A percentile compares a stretch with the other conserved stretches of the same genome.
Evolutionary conservation across 2,329 filamentous ascomycete species (phyloP).

Genomic region (Pseudofabraea citricarpa): DNA sequence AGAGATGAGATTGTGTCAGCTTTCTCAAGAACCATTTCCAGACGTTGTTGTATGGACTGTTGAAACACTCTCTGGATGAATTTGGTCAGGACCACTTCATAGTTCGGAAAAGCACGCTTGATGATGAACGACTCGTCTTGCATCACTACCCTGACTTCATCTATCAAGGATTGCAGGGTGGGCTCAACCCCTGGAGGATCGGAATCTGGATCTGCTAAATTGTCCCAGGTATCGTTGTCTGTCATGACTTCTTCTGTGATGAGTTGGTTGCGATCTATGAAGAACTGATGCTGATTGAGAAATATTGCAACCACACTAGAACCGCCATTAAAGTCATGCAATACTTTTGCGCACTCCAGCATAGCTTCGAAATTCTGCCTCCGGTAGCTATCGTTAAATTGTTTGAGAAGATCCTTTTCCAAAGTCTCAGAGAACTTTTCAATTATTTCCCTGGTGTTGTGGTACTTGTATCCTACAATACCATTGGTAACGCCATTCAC

Average conservation of each 20-base stretch:
- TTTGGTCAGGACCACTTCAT: constrained; percentile 87
- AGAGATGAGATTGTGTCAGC: constrained; percentile 87
- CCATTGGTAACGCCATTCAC: constrained; percentile 42
- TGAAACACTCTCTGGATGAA: constrained; percentile 97
- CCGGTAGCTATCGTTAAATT: constrained; percentile 96
- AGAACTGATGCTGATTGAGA: constrained; percentile 99
- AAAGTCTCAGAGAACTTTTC: constrained; percentile 96
- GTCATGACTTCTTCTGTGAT: constrained; percentile 62
- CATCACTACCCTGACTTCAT: constrained; percentile 92
- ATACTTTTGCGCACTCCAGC: constrained; percentile 91
- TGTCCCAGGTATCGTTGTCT: constrained; percentile 72
- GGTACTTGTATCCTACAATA: constrained; percentile 36
- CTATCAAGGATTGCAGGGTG: constrained; percentile 83
- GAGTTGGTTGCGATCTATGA: constrained; percentile 91
- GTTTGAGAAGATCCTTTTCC: constrained; percentile 90
- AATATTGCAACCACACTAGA: constrained; percentile 93
- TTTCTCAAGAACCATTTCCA: constrained; percentile 95
- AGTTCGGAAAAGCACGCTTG: constrained; percentile 91
- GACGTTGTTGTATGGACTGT: constrained; percentile 91
- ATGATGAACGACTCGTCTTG: constrained; percentile 98
- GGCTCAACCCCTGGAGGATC: constrained; percentile 89
- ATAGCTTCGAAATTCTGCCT: constrained; percentile 96
- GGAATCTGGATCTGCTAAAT: constrained; percentile 87
- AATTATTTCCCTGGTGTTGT: constrained; percentile 79
- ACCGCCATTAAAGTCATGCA: constrained; percentile 94